A percentile compares a stretch with the other conserved stretches of the same genome.
Evolutionary conservation across 1,284 basidiomycete genomes (phyloP).

Genomic region (Ceratobasidium sp.): DNA sequence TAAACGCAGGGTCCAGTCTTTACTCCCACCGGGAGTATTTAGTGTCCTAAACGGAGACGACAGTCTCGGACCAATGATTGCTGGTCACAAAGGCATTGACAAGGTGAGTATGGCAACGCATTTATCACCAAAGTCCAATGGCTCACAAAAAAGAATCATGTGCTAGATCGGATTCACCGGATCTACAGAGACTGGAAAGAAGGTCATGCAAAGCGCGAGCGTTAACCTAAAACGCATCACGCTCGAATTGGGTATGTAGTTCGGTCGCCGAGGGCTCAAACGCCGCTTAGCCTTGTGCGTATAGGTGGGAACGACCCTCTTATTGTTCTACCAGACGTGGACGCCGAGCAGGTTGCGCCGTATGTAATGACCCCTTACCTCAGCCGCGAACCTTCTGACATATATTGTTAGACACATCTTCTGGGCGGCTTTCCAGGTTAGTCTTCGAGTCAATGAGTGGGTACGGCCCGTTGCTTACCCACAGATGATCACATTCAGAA

Average conservation of each 20-base stretch:
- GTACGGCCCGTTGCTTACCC: not conserved
- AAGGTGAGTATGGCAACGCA: conserved; percentile 1
- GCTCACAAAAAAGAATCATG: not conserved
- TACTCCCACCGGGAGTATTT: conserved; percentile 28
- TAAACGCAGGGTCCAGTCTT: conserved; percentile 3
- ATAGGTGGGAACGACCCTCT: conserved; percentile 33
- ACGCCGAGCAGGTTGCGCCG: conserved; percentile 25
- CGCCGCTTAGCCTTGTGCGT: not conserved
- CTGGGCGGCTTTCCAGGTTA: conserved; percentile 33
- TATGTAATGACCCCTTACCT: not conserved
- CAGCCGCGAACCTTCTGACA: not conserved
- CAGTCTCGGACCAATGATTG: conserved; percentile 18
- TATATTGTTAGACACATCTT: conserved; percentile 22
- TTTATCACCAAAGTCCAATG: not conserved
- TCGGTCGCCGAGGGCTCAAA: conserved; percentile 8
- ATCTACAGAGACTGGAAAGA: conserved; percentile 28
- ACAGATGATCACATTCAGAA: not conserved
- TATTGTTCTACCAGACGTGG: conserved; percentile 29
- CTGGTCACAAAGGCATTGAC: conserved; percentile 22
- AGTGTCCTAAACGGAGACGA: conserved; percentile 34
- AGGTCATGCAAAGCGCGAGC: conserved; percentile 35
- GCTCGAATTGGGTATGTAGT: conserved; percentile 29
- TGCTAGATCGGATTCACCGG: conserved; percentile 31
- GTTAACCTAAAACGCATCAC: conserved; percentile 31
- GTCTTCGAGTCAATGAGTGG: not conserved